A percentile compares a stretch with the other conserved stretches of the same genome.
phyloP scores from a whole-genome alignment of 768 basidiomycete genomes.

The Tubosaeta sp. region DNA sequence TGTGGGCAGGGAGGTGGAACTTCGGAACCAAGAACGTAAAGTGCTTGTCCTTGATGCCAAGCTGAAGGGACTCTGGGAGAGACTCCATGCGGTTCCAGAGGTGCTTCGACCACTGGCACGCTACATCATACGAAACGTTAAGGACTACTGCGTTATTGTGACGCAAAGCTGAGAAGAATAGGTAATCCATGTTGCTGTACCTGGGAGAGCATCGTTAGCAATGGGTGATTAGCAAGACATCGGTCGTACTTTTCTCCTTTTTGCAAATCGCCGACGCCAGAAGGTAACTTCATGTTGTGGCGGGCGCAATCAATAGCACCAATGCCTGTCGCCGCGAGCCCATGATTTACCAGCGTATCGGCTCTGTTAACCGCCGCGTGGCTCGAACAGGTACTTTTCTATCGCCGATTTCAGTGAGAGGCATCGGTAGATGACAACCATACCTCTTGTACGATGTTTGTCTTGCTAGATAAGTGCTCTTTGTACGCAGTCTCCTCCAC shows the following conservation, averaged over 20 bases:
- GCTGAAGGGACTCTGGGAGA: neutral
- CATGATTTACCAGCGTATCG: neutral
- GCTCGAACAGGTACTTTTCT: neutral
- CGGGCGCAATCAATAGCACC: neutral
- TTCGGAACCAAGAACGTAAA: neutral
- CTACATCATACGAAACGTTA: neutral
- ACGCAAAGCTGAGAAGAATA: neutral
- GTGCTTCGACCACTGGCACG: neutral
- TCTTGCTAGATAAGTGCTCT: neutral
- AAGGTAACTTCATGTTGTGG: neutral
- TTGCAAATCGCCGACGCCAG: neutral
- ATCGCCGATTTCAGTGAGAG: neutral
- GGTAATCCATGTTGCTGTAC: neutral
- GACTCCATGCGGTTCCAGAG: neutral
- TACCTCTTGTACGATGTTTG: neutral
- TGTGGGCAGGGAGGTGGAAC: neutral
- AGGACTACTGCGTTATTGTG: neutral
- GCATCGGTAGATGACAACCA: neutral
- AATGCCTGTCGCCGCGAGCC: neutral
- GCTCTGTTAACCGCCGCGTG: neutral
- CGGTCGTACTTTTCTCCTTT: neutral
- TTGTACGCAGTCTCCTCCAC: too few species aligned
- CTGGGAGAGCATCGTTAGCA: neutral
- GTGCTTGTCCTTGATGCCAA: neutral
- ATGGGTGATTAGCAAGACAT: neutral